Evolutionary conservation across 2,329 filamentous ascomycete genomes (phyloP).

Genomic region (Capronia epimyces): DNA sequence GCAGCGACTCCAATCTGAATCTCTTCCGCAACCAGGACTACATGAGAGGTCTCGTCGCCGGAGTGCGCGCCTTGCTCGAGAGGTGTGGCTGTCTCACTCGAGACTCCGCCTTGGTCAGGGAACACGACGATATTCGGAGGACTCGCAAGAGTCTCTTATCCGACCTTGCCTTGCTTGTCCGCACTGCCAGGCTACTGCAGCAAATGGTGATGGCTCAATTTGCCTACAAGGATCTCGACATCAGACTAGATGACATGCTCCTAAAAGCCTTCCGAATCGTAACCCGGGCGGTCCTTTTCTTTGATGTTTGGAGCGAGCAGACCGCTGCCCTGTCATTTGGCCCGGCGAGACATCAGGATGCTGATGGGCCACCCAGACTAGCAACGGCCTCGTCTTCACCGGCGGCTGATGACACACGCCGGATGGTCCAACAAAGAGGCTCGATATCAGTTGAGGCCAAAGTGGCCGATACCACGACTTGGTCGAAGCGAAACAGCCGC

Average conservation of each 20-base stretch:
- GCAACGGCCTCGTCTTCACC: constrained; percentile 7
- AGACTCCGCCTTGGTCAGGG: constrained; percentile 68
- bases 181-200: constrained; percentile 78
- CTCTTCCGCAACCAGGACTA: constrained; percentile 89
- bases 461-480: background rate
- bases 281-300: constrained; percentile 81
- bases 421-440: constrained; percentile 4
- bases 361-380: background rate
- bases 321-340: constrained; percentile 35
- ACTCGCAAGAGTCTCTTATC: constrained; percentile 83
- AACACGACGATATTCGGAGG: constrained; percentile 68
- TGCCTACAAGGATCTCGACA: constrained; percentile 55
- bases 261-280: constrained; percentile 90
- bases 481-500: constrained; percentile 15
- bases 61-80: constrained; percentile 84
- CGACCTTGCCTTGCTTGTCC: constrained; percentile 83
- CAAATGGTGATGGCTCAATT: constrained; percentile 55
- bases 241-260: constrained; percentile 86
- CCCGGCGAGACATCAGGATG: constrained; percentile 30
- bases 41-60: constrained; percentile 88
- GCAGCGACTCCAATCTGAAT: constrained; percentile 66
- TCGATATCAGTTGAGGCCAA: constrained; percentile 5
- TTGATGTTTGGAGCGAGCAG: constrained; percentile 71
- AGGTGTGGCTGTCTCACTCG: constrained; percentile 79
- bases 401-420: constrained; percentile 4